Percentiles rank a stretch among this genome's conserved stretches.
Conservation (phyloP, 2,329 filamentous ascomycete species). For the Colletotrichum orchidophilum region DNA sequence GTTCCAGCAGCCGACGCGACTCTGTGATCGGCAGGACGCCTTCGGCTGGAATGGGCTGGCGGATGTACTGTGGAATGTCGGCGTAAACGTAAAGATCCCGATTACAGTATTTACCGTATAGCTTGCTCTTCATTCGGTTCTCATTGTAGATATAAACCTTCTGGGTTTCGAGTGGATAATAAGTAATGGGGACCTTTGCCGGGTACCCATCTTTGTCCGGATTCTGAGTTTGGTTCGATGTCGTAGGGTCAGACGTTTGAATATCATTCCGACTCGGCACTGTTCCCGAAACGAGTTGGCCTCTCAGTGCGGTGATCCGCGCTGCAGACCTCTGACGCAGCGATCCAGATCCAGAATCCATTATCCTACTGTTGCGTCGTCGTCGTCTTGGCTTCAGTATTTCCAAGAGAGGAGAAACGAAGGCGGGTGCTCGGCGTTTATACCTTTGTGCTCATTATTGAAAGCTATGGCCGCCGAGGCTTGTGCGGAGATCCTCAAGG, state of each 20-base stretch:
- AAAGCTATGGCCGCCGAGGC: neutral
- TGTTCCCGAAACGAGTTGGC: neutral
- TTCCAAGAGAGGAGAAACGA: neutral
- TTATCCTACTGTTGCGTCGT: neutral
- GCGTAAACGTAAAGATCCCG: constrained; percentile 19
- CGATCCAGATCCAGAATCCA: neutral
- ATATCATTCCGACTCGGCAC: neutral
- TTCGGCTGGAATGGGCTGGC: constrained; percentile 7
- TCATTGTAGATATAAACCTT: constrained; percentile 16
- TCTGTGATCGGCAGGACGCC: constrained; percentile 6
- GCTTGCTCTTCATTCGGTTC: constrained; percentile 18
- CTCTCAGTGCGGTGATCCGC: constrained; percentile 1
- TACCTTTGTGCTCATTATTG: neutral
- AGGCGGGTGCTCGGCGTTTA: neutral
- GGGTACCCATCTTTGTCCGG: constrained; percentile 25
- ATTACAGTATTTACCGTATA: constrained; percentile 23
- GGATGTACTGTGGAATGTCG: constrained; percentile 25
- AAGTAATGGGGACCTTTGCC: constrained; percentile 20
- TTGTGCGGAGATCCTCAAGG: neutral
- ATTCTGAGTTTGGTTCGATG: neutral
- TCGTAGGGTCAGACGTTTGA: neutral
- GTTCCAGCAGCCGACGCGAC: constrained; percentile 16
- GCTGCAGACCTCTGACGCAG: constrained; percentile 1
- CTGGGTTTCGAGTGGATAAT: constrained; percentile 21
- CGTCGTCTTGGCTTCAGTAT: neutral